phyloP scores from a whole-genome alignment of 2,329 filamentous ascomycete species.

The Aspergillus novoparasiticus region DNA sequence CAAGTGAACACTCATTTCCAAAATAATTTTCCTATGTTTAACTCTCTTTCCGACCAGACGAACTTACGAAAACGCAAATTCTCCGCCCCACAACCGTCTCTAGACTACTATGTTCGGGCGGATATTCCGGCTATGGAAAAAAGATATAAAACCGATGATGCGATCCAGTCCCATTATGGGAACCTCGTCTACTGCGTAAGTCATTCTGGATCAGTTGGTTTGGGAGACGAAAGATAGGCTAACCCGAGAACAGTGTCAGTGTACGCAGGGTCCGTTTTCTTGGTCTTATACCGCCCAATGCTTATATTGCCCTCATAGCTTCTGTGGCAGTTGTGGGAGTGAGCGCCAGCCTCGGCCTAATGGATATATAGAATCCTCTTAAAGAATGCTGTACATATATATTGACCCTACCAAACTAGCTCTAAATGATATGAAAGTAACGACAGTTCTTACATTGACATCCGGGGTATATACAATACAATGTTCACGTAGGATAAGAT shows the following conservation, averaged over 20 bases:
- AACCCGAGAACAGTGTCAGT: conserved; percentile 13
- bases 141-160: conserved; percentile 9
- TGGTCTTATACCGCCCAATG: conserved; percentile 9
- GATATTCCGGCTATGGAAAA: conserved; percentile 11
- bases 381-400: background rate
- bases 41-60: background rate
- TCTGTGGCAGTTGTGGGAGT: conserved; percentile 9
- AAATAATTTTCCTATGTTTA: background rate
- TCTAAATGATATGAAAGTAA: conserved; percentile 2
- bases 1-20: background rate
- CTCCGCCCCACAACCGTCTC: background rate
- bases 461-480: conserved; percentile 8
- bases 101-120: background rate
- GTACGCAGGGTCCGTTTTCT: conserved; percentile 9
- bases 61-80: conserved; percentile 20
- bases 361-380: conserved; percentile 1
- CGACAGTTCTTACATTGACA: background rate
- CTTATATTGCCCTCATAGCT: conserved; percentile 7
- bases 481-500: background rate
- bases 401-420: background rate
- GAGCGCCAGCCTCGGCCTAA: background rate
- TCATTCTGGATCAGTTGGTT: background rate
- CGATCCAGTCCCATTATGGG: background rate
- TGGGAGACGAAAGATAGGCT: background rate
- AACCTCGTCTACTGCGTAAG: conserved; percentile 7